phyloP scores from a whole-genome alignment of 2,329 filamentous ascomycete species.

The Torrubiellomyces zombiae region DNA sequence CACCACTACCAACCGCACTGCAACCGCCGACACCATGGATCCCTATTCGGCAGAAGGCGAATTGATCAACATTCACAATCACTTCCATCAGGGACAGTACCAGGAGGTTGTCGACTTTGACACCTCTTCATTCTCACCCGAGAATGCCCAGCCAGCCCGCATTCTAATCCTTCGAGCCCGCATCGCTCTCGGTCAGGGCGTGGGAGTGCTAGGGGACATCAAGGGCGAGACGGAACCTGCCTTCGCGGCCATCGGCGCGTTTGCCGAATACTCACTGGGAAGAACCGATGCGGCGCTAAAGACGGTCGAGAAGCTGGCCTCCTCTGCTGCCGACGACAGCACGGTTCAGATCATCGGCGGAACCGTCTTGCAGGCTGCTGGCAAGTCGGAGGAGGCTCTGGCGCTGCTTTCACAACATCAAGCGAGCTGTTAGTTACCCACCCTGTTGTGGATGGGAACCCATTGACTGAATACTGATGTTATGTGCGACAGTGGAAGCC shows the following conservation, averaged over 20 bases:
- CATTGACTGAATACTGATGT: slow-evolving; percentile 8
- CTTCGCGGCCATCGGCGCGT: slow-evolving; percentile 56
- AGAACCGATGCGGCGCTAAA: slow-evolving; percentile 44
- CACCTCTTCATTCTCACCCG: slow-evolving; percentile 57
- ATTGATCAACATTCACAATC: slow-evolving; percentile 53
- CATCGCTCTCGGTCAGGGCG: slow-evolving; percentile 64
- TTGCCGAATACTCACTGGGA: slow-evolving; percentile 51
- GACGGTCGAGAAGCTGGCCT: slow-evolving; percentile 49
- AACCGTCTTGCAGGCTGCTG: slow-evolving; percentile 65
- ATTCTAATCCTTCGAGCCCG: slow-evolving; percentile 68
- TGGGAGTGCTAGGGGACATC: slow-evolving; percentile 54
- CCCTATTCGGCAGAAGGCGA: slow-evolving; percentile 56
- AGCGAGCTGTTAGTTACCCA: slow-evolving; percentile 52
- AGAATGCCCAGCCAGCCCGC: slow-evolving; percentile 61
- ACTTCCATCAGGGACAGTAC: slow-evolving; percentile 71
- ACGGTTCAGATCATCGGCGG: slow-evolving; percentile 69
- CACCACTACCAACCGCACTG: slow-evolving; percentile 8
- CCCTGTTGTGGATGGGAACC: no score
- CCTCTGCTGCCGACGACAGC: slow-evolving; percentile 52
- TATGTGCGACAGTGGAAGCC: slow-evolving; percentile 43
- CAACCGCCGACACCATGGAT: slow-evolving; percentile 36
- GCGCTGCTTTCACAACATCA: slow-evolving; percentile 67
- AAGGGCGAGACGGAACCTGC: slow-evolving; percentile 52
- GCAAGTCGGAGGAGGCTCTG: slow-evolving; percentile 73
- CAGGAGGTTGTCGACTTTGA: slow-evolving; percentile 75